phyloP scores from a whole-genome alignment of 1,139 yeast genomes.

The Taphrina sp. region DNA sequence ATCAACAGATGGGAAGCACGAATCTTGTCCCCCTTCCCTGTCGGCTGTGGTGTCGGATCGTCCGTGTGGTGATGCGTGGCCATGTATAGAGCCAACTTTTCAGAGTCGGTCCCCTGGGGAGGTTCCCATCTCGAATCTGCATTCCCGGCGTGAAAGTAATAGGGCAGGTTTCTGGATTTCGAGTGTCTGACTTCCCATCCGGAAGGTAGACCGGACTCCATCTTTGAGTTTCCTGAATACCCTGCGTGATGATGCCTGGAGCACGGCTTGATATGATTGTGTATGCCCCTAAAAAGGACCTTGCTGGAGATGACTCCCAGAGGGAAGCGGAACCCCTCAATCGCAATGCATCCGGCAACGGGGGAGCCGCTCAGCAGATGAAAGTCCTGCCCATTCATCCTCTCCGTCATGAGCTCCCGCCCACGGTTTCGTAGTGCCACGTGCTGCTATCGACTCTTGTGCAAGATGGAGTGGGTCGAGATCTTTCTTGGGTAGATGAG shows the following conservation, averaged over 20 bases:
- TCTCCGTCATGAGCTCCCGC: too few species aligned
- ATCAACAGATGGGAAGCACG: constrained; percentile 71
- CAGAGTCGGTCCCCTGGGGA: constrained; percentile 76
- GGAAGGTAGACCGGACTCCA: constrained; percentile 70
- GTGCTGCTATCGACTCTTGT: too few species aligned
- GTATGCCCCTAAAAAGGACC: too few species aligned
- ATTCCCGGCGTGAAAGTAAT: constrained; percentile 48
- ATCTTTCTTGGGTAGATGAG: too few species aligned
- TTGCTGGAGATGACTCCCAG: too few species aligned
- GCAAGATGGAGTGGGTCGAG: too few species aligned
- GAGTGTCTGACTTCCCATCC: constrained; percentile 83
- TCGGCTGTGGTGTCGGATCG: constrained; percentile 31
- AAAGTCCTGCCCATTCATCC: too few species aligned
- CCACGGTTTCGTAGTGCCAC: too few species aligned
- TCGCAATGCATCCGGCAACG: too few species aligned
- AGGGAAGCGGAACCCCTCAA: too few species aligned
- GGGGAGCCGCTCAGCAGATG: too few species aligned
- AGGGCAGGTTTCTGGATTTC: constrained; percentile 77
- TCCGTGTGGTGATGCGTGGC: constrained; percentile 41
- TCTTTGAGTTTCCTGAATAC: not conserved
- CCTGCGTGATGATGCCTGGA: not conserved
- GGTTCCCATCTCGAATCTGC: constrained; percentile 83
- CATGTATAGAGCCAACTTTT: constrained; percentile 58
- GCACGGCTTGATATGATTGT: too few species aligned
- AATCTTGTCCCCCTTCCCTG: constrained; percentile 52